phyloP scores from a whole-genome alignment of 2,329 filamentous ascomycete genomes.

The Fusarium denticulatum region DNA sequence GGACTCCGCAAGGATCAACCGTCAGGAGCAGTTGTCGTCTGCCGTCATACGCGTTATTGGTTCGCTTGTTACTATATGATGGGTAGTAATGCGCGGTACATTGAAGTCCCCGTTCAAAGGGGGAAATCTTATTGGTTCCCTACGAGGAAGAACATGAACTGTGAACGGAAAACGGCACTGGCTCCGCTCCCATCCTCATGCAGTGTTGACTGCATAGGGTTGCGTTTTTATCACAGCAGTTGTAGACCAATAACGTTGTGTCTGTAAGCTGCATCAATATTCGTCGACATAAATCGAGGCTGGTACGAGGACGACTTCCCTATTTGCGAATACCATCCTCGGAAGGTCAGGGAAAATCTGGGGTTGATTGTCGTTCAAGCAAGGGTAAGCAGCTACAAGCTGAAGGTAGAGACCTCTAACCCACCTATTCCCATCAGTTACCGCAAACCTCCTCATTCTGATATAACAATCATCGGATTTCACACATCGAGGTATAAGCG shows the following conservation, averaged over 20 bases:
- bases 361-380: fast-evolving
- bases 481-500: background rate
- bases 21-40: background rate
- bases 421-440: background rate
- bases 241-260: too few species aligned
- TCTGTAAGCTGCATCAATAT: too few species aligned
- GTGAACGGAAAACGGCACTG: background rate
- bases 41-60: background rate
- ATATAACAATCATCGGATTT: too few species aligned
- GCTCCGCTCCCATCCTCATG: fast-evolving
- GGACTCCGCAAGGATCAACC: background rate
- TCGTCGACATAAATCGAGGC: too few species aligned
- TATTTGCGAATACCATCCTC: background rate
- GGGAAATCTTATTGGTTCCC: fast-evolving
- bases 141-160: background rate
- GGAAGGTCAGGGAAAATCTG: background rate
- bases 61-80: fast-evolving
- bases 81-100: background rate
- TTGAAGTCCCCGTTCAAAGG: fast-evolving
- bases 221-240: fast-evolving
- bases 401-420: fast-evolving
- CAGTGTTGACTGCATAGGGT: background rate
- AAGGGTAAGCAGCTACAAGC: fast-evolving
- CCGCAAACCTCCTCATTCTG: background rate
- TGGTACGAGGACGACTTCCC: background rate